These are phyloP conservation scores for Cinnamomum micranthum DNA, from an alignment of 164 flowering plant genomes.

Conservation along the genomic window DNA sequence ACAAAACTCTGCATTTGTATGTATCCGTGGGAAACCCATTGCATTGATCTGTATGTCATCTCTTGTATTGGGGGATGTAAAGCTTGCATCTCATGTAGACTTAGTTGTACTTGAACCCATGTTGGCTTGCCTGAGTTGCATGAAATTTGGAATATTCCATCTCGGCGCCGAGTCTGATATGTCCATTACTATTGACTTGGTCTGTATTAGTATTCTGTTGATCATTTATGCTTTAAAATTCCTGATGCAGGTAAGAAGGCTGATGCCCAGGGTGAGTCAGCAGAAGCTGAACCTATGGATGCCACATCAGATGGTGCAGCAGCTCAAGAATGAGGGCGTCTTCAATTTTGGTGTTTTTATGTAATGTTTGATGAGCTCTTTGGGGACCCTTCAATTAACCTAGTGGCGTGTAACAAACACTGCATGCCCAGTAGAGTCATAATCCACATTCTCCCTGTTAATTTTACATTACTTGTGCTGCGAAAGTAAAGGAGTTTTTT, in stretches of 20 bases:
- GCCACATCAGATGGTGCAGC: slow-evolving; percentile 45
- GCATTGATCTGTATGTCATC: too few species aligned
- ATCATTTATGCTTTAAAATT: too few species aligned
- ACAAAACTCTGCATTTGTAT: too few species aligned
- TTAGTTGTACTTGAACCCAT: too few species aligned
- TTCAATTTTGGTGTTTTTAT: slow-evolving; percentile 19
- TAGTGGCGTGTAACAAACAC: not conserved
- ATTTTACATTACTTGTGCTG: not conserved
- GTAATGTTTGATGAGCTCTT: not conserved
- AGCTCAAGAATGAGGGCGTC: slow-evolving; percentile 28
- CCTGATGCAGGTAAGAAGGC: slow-evolving; percentile 68
- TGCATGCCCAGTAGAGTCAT: not conserved
- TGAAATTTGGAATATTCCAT: too few species aligned
- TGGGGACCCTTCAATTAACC: not conserved
- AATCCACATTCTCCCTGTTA: not conserved
- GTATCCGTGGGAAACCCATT: too few species aligned
- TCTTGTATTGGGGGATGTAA: too few species aligned
- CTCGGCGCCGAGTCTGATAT: too few species aligned
- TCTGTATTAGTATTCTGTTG: too few species aligned
- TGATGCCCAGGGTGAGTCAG: slow-evolving; percentile 45
- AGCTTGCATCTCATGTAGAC: too few species aligned
- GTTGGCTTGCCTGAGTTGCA: too few species aligned
- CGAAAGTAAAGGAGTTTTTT: not conserved
- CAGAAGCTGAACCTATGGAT: slow-evolving; percentile 67
- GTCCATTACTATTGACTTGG: too few species aligned